Evolutionary conservation across 164 flowering plant genomes (phyloP), one percentile per base, ranked within the genome.

Genomic region (Litsea cubeba): DNA sequence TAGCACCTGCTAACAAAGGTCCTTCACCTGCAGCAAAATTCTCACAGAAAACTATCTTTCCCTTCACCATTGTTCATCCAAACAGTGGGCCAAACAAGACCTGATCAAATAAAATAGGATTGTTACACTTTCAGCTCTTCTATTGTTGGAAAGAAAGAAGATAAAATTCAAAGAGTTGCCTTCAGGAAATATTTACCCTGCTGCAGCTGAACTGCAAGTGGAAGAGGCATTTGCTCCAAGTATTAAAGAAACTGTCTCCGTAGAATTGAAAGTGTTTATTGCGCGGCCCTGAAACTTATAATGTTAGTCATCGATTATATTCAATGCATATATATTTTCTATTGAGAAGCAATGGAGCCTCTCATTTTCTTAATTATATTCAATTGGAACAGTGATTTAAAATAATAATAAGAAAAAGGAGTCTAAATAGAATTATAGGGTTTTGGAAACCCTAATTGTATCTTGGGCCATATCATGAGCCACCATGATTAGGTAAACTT

Each of bases 11-110:
- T 0, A 2, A 0, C 5, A 74, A 15, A 2, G 75, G 18, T 1
- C 28, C 65, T 0, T 0, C n/a, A 14, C 81, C 84, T 8, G 1
- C 2, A 30, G 2, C 50, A 46, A 77, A 1, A 0, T 0, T n/a
- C 46, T 85, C 90, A 60, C 93, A 91, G 1, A 91, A 49, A 49
- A 90, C 85, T n/a, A 90, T 85, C 78, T 83, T 87, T 1, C 87
- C 91, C 50, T 77, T 80, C 49, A 86, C 87, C 65, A 25, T 1
- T 11, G 76, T 22, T 49, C 1, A 28, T 86, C 80, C 74, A 90
- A 64, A 3, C 86, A 80, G 30, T 68, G 50, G 0, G 17, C 8
- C 1, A 0, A 1, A 74, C 94, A 90, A 46, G 22, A 77, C 81
- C 92, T 88, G 77, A n/a, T 40, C 54, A 68, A 30, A 66, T 22